Percentiles rank a stretch among this genome's conserved stretches.
These are phyloP conservation scores for Novymonas esmeraldas DNA, from an alignment of 208 protist species.

Conservation along the genomic window DNA sequence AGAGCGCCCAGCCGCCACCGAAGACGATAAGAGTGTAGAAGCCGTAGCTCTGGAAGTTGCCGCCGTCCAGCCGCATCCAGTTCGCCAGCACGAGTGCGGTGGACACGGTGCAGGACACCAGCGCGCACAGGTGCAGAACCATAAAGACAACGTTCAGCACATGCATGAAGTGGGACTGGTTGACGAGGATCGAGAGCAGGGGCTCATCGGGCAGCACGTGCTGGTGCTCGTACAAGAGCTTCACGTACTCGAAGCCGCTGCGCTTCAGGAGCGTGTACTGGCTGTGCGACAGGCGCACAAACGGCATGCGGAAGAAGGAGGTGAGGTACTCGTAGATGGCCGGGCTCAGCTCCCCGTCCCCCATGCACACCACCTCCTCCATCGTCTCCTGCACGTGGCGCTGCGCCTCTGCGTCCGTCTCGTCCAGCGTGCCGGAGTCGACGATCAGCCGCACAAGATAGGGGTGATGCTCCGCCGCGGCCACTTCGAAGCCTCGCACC, in stretches of 20 bases:
- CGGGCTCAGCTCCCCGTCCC: conserved; percentile 39
- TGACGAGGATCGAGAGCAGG: conserved; percentile 47
- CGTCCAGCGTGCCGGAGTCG: conserved; percentile 49
- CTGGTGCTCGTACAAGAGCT: conserved; percentile 60
- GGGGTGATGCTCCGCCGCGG: conserved; percentile 58
- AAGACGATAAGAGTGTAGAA: conserved; percentile 73
- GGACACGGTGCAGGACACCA: conserved; percentile 35
- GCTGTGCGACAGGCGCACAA: conserved; percentile 54
- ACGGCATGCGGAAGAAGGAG: conserved; percentile 61
- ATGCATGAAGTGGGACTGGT: conserved; percentile 42
- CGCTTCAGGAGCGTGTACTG: conserved; percentile 66
- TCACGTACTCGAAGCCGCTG: conserved; percentile 85
- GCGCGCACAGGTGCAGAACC: conserved; percentile 39
- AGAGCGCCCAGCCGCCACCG: conserved; percentile 64
- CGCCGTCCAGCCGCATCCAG: conserved; percentile 42
- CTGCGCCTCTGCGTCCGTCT: conserved; percentile 51
- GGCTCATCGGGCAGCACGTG: conserved; percentile 61
- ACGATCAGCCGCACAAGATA: conserved; percentile 78
- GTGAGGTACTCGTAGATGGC: conserved; percentile 72
- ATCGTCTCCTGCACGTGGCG: conserved; percentile 65
- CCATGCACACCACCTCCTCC: conserved; percentile 47
- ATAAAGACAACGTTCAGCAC: conserved; percentile 50
- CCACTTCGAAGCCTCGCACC: conserved; percentile 68
- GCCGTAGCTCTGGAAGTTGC: conserved; percentile 40
- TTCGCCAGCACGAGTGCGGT: conserved; percentile 42